Base-by-base conservation (phyloP, 169 alveolate species). In the Cryptosporidium tyzzeri region DNA sequence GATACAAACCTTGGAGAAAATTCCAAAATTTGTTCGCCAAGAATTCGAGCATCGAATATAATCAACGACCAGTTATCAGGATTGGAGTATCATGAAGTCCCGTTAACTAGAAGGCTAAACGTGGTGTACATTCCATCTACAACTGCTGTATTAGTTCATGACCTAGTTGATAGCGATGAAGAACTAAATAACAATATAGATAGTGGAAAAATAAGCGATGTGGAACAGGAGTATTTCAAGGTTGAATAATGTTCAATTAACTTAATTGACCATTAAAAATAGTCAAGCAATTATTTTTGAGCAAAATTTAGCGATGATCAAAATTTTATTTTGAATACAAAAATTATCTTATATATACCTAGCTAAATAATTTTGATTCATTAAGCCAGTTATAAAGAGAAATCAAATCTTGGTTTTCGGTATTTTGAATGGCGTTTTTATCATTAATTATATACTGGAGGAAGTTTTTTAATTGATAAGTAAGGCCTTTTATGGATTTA, bases 91-190 rank as follows among this genome's bases (percentile, higher is more conserved):
- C 89, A 80, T 62, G 89, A 80, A 65, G 74, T 80, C 39, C 89
- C 89, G 37, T 45, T 80, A 41, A 80, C 65, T 18, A 80, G 50
- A 80, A 80, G 89, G n/a, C 44, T 80, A 44, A 80, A 80, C 62
- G 51, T 80, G 26, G 89, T 80, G 18, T 80, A 80, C 39, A 65
- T 80, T 23, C 89, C 89, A 23, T 80, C 75, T 14, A 80, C 89
- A 14, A 80, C 89, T 14, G 80, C 89, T 31, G 89, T 80, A 7
- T 44, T 80, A 4, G 89, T 80, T 10, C 89, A 80, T 50, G 89
- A 80, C 53, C 31, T 80, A 5, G 89, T 80, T 21, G 89, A 80
- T 62, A 62, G 80, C 29, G 89, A 80, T 41, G 89, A 80, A 26
- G 89, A 62, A 16, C 29, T 26, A 14, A n/a, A 44, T 16, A 62